Evolutionary conservation across 441 rosid species (phyloP).

Genomic region (Brassica hybrid): DNA sequence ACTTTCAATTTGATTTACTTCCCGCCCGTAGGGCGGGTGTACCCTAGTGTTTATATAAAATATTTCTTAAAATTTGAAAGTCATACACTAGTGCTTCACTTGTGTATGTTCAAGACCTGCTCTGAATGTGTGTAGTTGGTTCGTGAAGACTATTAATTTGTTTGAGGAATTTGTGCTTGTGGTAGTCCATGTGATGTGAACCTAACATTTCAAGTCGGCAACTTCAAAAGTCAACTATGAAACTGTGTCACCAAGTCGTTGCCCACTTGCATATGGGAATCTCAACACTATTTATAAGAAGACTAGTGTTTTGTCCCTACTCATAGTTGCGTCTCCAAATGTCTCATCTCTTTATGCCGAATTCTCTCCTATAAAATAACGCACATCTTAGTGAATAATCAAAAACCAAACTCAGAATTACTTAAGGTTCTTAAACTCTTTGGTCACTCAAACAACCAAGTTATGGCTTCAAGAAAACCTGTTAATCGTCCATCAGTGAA

Average conservation of each 20-base stretch:
- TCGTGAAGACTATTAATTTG: no score
- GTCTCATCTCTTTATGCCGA: background rate
- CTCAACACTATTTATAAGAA: slow-evolving; percentile 14
- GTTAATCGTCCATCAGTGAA: slow-evolving; percentile 50
- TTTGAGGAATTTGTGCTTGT: no score
- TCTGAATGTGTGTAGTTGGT: no score
- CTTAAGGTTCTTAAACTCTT: background rate
- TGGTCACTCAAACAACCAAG: background rate
- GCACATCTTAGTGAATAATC: slow-evolving; percentile 11
- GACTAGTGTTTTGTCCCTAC: slow-evolving; percentile 31
- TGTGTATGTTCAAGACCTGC: no score
- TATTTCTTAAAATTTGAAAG: no score
- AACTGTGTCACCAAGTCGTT: background rate
- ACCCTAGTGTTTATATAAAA: no score
- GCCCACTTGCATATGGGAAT: background rate
- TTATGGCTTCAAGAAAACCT: slow-evolving; percentile 36
- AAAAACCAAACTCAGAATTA: slow-evolving; percentile 8
- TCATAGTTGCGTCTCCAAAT: slow-evolving; percentile 15
- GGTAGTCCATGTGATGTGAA: no score
- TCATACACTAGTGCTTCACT: no score
- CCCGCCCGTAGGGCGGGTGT: no score
- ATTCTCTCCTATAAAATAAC: background rate
- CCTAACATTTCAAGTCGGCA: no score
- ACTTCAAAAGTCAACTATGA: background rate
- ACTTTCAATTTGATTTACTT: no score